These are phyloP conservation scores for Nakazawaea ambrosiae DNA, from an alignment of 805 yeast species.

Conservation along the genomic window DNA sequence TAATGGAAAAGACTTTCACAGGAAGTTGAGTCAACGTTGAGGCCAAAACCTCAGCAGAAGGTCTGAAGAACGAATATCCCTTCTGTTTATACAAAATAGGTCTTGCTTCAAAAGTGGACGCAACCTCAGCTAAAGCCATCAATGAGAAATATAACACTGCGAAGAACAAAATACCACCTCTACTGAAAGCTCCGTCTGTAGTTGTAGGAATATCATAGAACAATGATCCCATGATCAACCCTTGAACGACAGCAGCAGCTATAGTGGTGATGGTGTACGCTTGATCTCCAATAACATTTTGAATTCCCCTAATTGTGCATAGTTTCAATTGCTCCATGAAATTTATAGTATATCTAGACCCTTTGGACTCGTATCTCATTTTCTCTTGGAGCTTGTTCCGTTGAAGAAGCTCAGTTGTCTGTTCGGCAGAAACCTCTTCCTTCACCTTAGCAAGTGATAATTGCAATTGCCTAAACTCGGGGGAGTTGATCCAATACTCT, in stretches of 20 bases:
- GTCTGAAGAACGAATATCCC: conserved; percentile 63
- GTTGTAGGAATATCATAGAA: conserved; percentile 43
- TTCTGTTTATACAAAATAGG: conserved; percentile 67
- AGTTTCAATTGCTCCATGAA: conserved; percentile 42
- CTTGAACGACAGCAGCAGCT: conserved; percentile 43
- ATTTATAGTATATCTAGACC: conserved; percentile 37
- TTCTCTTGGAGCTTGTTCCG: conserved; percentile 30
- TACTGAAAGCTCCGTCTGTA: conserved; percentile 53
- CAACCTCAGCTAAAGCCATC: conserved; percentile 40
- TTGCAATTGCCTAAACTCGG: conserved; percentile 32
- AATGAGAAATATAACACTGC: conserved; percentile 46
- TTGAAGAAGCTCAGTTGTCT: conserved; percentile 27
- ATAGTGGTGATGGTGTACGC: conserved; percentile 39
- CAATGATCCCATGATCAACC: conserved; percentile 59
- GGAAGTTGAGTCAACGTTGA: conserved; percentile 57
- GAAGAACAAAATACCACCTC: conserved; percentile 61
- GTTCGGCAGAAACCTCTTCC: conserved; percentile 17
- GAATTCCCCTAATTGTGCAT: conserved; percentile 43
- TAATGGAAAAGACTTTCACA: conserved; percentile 39
- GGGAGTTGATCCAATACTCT: conserved; percentile 47
- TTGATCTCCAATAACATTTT: conserved; percentile 50
- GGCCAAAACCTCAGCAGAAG: conserved; percentile 67
- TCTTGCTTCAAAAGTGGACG: conserved; percentile 40
- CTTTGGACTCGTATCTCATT: conserved; percentile 27
- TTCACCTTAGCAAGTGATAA: conserved; percentile 19